Conservation (phyloP, 2,329 filamentous ascomycete genomes). For the Aureobasidium sp. region DNA sequence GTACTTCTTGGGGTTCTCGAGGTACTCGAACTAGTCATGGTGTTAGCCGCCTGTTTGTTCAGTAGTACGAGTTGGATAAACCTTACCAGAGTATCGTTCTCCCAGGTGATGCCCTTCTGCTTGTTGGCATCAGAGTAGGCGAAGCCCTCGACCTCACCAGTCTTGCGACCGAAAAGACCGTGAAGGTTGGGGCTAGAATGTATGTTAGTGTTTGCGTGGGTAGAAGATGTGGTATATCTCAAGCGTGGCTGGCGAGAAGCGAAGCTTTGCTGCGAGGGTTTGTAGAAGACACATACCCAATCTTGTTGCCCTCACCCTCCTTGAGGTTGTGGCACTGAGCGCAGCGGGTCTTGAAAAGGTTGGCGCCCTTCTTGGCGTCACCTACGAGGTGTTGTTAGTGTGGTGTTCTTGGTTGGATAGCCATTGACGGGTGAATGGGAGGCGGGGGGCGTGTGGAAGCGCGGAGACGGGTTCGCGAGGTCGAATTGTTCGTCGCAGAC, state of each 20-base stretch:
- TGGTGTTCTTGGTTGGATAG: neutral
- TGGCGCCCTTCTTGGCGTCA: constrained; percentile 92
- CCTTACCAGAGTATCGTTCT: constrained; percentile 73
- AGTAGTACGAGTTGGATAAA: too few relatives aligned
- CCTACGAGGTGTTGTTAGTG: constrained; percentile 46
- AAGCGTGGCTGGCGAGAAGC: neutral
- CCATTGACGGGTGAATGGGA: neutral
- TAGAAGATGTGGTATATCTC: neutral
- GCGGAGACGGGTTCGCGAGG: neutral
- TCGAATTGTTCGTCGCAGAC: neutral
- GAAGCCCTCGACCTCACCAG: constrained; percentile 84
- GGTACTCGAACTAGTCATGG: constrained; percentile 72
- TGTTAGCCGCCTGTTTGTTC: neutral
- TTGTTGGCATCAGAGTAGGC: constrained; percentile 99
- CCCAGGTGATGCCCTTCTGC: constrained; percentile 85
- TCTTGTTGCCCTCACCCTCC: constrained; percentile 88
- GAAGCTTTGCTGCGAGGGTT: constrained; percentile 83
- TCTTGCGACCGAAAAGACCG: constrained; percentile 96
- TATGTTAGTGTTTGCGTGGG: neutral
- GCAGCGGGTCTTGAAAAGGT: constrained; percentile 98
- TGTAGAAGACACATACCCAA: constrained; percentile 56
- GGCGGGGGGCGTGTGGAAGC: neutral
- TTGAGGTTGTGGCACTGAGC: constrained; percentile 98
- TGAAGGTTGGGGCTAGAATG: constrained; percentile 64
- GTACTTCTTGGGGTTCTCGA: constrained; percentile 99